Base-by-base conservation (phyloP, 2,329 filamentous ascomycete species). In the Claviceps sp. region DNA sequence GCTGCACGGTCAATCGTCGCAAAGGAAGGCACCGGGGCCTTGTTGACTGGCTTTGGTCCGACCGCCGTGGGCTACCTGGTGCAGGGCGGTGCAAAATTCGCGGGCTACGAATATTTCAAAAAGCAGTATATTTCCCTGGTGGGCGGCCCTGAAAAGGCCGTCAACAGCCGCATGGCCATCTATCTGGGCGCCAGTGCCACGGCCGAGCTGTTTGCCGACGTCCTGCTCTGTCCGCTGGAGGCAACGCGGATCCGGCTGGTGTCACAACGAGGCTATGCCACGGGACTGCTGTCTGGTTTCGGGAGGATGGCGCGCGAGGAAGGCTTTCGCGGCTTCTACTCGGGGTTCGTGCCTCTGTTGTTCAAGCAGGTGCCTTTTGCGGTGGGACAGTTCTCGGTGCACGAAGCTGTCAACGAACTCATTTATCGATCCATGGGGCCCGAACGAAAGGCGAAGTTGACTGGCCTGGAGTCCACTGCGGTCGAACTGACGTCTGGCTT, bases 91-190 rank as follows among this genome's bases (percentile, higher is more conserved):
- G 85, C 85, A 77, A 94, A 94, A 75, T 94, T 94, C 71, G 86
- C 87, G 63, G 88, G 88, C 63, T 94, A 94, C 72, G 88, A 94
- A 72, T 87, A 89, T 77, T 94, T 94, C 84, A 94, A 94, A 79
- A 85, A 91, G 73, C 81, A 85, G 69, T 84, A 79, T 67, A 89
- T 94, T 70, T 79, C 84, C 68, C 61, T 79, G 54, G 71, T 86
- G 55, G 88, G 73, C 45, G 73, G 72, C 0, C 70, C 70, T 36
- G 71, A 74, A 30, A 64, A 61, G 54, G 73, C 74, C 41, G 69
- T 71, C 20, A 56, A 62, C 13, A 62, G 65, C 54, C 72, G 75
- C 57, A 78, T 73, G 3, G 71, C 71, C 56, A 70, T 94, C 65
- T 93, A 93, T 73, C 80, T 91, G 53, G 79, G 77, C 58, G 81